Percentiles rank a stretch among this genome's conserved stretches.
These are phyloP conservation scores for Aspergillus brasiliensis DNA, from an alignment of 2,329 filamentous ascomycete genomes.

Conservation along the genomic window DNA sequence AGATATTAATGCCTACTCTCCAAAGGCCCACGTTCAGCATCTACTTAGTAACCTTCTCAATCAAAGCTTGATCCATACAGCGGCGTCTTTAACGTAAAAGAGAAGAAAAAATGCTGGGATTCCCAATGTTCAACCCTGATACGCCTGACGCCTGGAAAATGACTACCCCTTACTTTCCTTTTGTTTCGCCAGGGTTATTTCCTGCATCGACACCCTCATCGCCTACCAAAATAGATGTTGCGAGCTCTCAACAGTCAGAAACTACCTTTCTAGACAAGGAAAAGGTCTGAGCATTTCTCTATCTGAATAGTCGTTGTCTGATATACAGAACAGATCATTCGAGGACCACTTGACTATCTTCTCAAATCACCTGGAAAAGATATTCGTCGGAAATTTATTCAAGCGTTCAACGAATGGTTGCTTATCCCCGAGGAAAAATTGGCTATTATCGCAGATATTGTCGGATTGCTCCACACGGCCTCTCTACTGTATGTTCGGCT, in stretches of 20 bases:
- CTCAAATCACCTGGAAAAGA: slow-evolving; percentile 42
- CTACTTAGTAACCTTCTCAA: no score
- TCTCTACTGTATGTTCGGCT: slow-evolving; percentile 39
- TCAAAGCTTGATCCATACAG: no score
- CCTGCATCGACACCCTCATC: background rate
- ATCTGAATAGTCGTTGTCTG: background rate
- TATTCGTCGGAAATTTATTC: slow-evolving; percentile 44
- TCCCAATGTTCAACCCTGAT: background rate
- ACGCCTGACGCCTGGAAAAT: background rate
- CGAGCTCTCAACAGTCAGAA: background rate
- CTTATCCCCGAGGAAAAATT: slow-evolving; percentile 43
- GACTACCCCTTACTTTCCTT: background rate
- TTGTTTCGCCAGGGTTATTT: background rate
- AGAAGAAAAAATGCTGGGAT: background rate
- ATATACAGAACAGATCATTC: background rate
- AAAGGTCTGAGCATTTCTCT: background rate
- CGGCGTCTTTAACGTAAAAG: no score
- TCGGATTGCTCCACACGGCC: slow-evolving; percentile 47
- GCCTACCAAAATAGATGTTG: background rate
- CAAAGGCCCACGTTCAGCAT: no score
- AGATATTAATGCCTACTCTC: background rate
- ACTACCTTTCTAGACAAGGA: background rate
- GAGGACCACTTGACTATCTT: background rate
- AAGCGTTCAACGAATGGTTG: slow-evolving; percentile 48
- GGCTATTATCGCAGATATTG: slow-evolving; percentile 43